These are phyloP conservation scores for Pseudogymnoascus sp. DNA, from an alignment of 2,329 filamentous ascomycete species.

Conservation along the genomic window DNA sequence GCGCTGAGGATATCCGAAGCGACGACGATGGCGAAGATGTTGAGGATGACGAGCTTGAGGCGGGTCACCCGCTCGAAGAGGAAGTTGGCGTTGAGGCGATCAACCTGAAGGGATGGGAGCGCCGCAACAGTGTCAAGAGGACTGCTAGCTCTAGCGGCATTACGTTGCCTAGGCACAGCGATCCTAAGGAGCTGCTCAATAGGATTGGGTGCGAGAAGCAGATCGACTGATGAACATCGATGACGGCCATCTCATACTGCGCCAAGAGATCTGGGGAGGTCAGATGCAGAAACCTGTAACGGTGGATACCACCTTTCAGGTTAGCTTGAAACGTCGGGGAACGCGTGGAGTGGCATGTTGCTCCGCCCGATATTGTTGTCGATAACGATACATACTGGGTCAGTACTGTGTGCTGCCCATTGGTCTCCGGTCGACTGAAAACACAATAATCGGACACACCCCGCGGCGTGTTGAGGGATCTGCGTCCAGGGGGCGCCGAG, in stretches of 20 bases:
- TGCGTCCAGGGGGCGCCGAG: background rate
- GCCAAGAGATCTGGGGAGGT: conserved; percentile 4
- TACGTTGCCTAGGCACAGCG: conserved; percentile 26
- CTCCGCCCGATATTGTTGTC: background rate
- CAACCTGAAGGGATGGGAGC: conserved; percentile 43
- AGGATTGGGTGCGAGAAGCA: conserved; percentile 31
- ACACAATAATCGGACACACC: background rate
- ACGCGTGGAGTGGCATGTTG: background rate
- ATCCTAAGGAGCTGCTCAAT: conserved; percentile 29
- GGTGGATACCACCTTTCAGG: background rate
- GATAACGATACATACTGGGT: background rate
- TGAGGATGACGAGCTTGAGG: conserved; percentile 31
- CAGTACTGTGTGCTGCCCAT: background rate
- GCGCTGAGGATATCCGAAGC: conserved; percentile 79
- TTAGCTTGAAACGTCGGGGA: background rate
- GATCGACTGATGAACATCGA: conserved; percentile 17
- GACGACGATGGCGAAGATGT: conserved; percentile 73
- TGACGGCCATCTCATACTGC: background rate
- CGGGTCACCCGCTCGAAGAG: conserved; percentile 52
- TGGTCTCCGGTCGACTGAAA: background rate
- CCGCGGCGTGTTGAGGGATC: background rate
- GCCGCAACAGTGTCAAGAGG: conserved; percentile 23
- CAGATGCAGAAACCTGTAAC: background rate
- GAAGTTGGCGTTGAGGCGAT: conserved; percentile 69
- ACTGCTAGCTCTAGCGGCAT: conserved; percentile 26